Evolutionary conservation across 78 protist genomes (phyloP).

Genomic region (Monosiga brevicollis): DNA sequence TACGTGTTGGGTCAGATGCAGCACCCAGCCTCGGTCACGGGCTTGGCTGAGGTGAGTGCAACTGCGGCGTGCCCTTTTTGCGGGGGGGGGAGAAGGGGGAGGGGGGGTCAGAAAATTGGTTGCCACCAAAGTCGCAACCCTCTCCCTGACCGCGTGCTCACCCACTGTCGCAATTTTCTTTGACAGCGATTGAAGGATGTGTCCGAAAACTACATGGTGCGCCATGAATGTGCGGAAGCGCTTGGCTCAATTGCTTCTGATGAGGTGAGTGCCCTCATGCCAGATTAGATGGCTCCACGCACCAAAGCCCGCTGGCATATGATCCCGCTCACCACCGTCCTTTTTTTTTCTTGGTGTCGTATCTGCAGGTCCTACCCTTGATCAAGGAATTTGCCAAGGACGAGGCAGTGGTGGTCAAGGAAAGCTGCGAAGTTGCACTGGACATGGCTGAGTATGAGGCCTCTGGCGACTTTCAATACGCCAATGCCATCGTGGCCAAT

Average conservation of each 20-base stretch:
- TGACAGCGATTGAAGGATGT: background rate
- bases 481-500: too few species aligned
- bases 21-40: background rate
- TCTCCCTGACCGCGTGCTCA: background rate
- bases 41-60: background rate
- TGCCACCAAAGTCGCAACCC: too few species aligned
- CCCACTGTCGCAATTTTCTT: background rate
- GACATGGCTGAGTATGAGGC: constrained; percentile 31
- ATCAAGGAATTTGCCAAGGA: background rate
- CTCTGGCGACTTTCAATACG: constrained; percentile 25
- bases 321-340: background rate
- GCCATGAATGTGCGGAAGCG: constrained; percentile 35
- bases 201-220: constrained; percentile 17
- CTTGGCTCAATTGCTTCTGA: constrained; percentile 18
- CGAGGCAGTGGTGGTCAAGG: constrained; percentile 5
- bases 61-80: too few species aligned
- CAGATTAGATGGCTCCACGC: background rate
- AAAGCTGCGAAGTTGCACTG: constrained; percentile 35
- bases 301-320: background rate
- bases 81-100: too few species aligned
- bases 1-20: constrained; percentile 33
- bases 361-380: background rate
- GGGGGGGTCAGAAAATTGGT: too few species aligned
- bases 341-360: background rate
- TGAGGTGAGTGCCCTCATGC: background rate